Percentiles rank a stretch among this genome's conserved stretches.
These are phyloP conservation scores for Chiua virens DNA, from an alignment of 768 basidiomycete genomes.

Conservation along the genomic window DNA sequence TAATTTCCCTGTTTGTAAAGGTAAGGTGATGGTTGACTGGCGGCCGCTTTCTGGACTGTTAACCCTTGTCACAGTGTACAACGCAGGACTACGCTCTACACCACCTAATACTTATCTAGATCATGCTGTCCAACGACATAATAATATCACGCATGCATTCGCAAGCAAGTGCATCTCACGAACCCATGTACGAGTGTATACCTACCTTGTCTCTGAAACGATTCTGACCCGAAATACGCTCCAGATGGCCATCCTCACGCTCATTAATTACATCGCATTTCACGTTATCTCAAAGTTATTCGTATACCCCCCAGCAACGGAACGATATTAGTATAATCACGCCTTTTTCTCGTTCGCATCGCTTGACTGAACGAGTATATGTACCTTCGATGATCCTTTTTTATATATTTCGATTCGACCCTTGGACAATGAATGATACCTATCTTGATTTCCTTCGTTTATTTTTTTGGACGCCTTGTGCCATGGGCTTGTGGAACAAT, in stretches of 20 bases:
- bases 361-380: slow-evolving; percentile 16
- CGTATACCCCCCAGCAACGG: slow-evolving; percentile 30
- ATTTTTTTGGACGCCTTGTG: slow-evolving; percentile 5
- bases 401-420: neutral
- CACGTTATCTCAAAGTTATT: slow-evolving; percentile 17
- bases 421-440: slow-evolving; percentile 5
- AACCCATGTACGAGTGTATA: slow-evolving; percentile 18
- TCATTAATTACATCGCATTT: slow-evolving; percentile 22
- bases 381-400: slow-evolving; percentile 8
- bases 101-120: slow-evolving; percentile 25
- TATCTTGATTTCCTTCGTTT: neutral
- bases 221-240: slow-evolving; percentile 1
- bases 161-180: slow-evolving; percentile 30
- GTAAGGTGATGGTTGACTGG: slow-evolving; percentile 5
- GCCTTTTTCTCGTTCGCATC: slow-evolving; percentile 25
- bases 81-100: slow-evolving; percentile 26
- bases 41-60: neutral
- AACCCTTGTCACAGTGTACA: slow-evolving; percentile 25
- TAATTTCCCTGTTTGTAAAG: slow-evolving; percentile 24
- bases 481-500: slow-evolving; percentile 1
- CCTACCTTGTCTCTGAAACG: neutral
- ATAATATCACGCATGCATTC: slow-evolving; percentile 23
- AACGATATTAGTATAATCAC: slow-evolving; percentile 26
- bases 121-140: slow-evolving; percentile 26
- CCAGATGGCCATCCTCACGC: slow-evolving; percentile 30